Base-by-base conservation (phyloP, 2,329 filamentous ascomycete species). In the Trichophyton equinum region DNA sequence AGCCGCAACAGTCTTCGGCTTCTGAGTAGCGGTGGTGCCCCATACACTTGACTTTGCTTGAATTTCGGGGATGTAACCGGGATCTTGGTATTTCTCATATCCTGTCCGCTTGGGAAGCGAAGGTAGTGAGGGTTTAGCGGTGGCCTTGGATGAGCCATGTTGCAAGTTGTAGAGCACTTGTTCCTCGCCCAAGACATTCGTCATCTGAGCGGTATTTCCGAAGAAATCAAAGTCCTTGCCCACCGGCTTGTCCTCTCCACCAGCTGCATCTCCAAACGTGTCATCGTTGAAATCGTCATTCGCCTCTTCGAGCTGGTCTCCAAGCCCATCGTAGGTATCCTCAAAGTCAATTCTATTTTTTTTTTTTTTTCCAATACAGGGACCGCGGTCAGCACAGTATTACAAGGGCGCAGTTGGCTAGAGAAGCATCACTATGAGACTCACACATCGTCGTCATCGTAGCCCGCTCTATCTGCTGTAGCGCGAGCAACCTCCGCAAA, bases 221-320 rank as follows among this genome's bases (percentile, higher is more conserved):
- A 95, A 95, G 76, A 97, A 99, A 74, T 99, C 94, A 69, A 97
- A 97, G 74, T 99, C 92, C 72, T 89, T 95, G 70, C 91, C 91
- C 62, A 94, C 83, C 9, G 78, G 68, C 66, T 80, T 75, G 59
- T 73, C 78, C 33, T 79, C 74, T 42, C 72, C 66, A 18, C 72
- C 70, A 18, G 73, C 76, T 62, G 78, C 81, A 61, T 74, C 75
- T 62, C 83, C 89, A 71, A 99, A 99, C 1, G 94, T 99, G 72
- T 97, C 94, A 68, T 97, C 90, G 74, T 99, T 99, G 80, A 96
- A 90, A 58, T 83, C 90, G 78, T 99, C 94, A 69, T 92, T 89
- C 20, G 88, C 86, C 72, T 99, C 92, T 69, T 96, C 86, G 40
- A 99, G 85, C 73, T 88, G 85, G 70, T 96, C 88, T 61, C 91